Base-by-base conservation (phyloP, 257 asterid species). In the Avicennia marina region DNA sequence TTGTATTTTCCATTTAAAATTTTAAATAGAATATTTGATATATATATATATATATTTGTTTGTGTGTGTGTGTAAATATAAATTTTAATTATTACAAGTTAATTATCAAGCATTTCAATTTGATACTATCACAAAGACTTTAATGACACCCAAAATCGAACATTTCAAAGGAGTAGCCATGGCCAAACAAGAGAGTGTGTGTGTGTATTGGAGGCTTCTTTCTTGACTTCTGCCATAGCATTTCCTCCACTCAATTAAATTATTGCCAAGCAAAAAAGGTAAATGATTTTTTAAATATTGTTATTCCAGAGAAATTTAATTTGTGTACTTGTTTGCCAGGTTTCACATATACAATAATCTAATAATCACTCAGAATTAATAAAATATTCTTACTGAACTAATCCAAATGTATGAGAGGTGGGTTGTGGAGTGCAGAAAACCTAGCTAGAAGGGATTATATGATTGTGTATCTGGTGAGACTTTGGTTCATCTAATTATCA, bases 401-500 rank as follows among this genome's bases (percentile, higher is more conserved):
- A 84, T 86, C 87, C 95, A 78, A 75, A 79, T 66, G 78, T 58
- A 69, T 11, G 59, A 58, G 65, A 56, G 50, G 24, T 64, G 22
- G 41, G 56, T 43, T 16, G 26, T 25, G 16, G 46, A 11, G 53
- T 60, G 72, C 64, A 76, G 53, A 76, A 88, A 82, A 93, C 95
- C 87, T 86, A 81, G 76, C 36, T 26, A 31, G 18, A 7, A 20
- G 17, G 31, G 29, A 11, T 36, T 36, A 11, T 36, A 36, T 36
- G 33, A 36, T 36, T 36, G 10, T 36, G 41, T 20, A 50, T 15
- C 51, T 49, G 66, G 74, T 60, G 69, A 59, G 81, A 73, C 82
- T 75, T 75, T 72, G 55, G 74, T 55, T 76, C 68, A 47, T 67
- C 53, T 12, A 71, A 83, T 80, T 63, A 75, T 85, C 78, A 79